Evolutionary conservation across 2,329 filamentous ascomycete genomes (phyloP).

Genomic region (Pseudofabraea citricarpa): DNA sequence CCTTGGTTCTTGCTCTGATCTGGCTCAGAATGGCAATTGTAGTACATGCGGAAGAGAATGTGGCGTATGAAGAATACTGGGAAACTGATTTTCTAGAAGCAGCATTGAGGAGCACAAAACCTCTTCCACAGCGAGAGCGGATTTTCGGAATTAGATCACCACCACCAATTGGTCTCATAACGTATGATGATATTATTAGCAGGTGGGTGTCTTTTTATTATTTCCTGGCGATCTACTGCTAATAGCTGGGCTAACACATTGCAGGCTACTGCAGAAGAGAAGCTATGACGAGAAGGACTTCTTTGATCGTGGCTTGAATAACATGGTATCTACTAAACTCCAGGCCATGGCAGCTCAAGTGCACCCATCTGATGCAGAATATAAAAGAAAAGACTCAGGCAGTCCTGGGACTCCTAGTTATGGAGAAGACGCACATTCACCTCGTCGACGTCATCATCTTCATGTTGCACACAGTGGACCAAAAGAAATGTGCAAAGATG

Average conservation of each 20-base stretch:
- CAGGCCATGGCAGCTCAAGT: constrained; percentile 10
- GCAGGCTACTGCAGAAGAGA: constrained; percentile 18
- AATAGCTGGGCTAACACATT: too few species aligned
- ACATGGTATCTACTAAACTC: too few species aligned
- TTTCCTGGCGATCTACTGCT: neutral
- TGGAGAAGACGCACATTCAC: too few species aligned
- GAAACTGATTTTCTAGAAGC: constrained; percentile 14
- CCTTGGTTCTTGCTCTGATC: too few species aligned
- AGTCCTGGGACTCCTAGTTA: too few species aligned
- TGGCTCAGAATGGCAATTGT: constrained; percentile 25
- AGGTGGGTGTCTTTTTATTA: neutral
- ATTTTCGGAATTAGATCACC: constrained; percentile 14
- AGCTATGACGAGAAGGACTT: constrained; percentile 20
- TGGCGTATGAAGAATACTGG: constrained; percentile 8
- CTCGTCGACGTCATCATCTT: too few species aligned
- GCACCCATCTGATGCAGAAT: neutral
- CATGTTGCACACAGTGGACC: too few species aligned
- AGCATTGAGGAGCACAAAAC: constrained; percentile 5
- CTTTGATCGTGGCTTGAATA: constrained; percentile 12
- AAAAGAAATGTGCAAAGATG: too few species aligned
- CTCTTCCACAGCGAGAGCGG: constrained; percentile 2
- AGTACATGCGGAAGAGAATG: constrained; percentile 9
- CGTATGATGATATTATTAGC: constrained; percentile 23
- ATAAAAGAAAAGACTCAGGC: too few species aligned
- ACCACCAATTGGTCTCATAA: constrained; percentile 22